phyloP scores from a whole-genome alignment of 2,329 filamentous ascomycete genomes.

The Aspergillus luchuensis region DNA sequence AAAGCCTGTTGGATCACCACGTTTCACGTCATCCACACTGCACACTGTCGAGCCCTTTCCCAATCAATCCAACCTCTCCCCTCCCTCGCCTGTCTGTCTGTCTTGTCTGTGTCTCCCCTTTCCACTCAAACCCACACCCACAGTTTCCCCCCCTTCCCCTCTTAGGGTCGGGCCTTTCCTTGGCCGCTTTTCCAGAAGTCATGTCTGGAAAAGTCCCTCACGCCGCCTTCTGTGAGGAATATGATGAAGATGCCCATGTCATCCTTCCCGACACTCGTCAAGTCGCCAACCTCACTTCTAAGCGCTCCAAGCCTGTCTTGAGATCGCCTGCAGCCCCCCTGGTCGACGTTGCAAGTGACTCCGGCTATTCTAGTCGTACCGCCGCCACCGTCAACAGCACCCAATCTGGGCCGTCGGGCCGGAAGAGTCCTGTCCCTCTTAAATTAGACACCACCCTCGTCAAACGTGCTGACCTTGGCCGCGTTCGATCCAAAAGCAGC shows the following conservation, averaged over 20 bases:
- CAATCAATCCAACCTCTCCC: conserved; percentile 25
- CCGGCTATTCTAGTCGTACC: conserved; percentile 64
- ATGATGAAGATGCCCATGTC: conserved; percentile 47
- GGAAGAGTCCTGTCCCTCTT: conserved; percentile 40
- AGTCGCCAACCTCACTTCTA: conserved; percentile 55
- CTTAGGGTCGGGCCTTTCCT: conserved; percentile 18
- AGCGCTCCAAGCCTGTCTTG: conserved; percentile 49
- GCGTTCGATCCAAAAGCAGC: conserved; percentile 30
- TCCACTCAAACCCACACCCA: neutral
- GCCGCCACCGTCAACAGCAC: conserved; percentile 55
- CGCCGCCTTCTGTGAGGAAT: conserved; percentile 52
- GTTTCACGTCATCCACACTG: conserved; percentile 31
- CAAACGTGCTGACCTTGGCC: conserved; percentile 30
- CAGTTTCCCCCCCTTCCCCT: neutral
- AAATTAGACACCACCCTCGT: conserved; percentile 39
- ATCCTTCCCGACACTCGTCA: conserved; percentile 50
- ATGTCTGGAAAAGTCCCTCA: conserved; percentile 44
- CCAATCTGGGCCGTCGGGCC: conserved; percentile 53
- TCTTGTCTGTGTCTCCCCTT: too few relatives aligned
- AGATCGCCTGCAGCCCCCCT: conserved; percentile 37
- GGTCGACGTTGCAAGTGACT: conserved; percentile 59
- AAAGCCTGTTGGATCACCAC: conserved; percentile 30
- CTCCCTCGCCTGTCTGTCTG: conserved; percentile 12
- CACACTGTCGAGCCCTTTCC: conserved; percentile 19
- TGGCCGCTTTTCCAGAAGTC: conserved; percentile 31